These are phyloP conservation scores for Boletus rubescentipes DNA, from an alignment of 768 basidiomycete species.

Conservation along the genomic window DNA sequence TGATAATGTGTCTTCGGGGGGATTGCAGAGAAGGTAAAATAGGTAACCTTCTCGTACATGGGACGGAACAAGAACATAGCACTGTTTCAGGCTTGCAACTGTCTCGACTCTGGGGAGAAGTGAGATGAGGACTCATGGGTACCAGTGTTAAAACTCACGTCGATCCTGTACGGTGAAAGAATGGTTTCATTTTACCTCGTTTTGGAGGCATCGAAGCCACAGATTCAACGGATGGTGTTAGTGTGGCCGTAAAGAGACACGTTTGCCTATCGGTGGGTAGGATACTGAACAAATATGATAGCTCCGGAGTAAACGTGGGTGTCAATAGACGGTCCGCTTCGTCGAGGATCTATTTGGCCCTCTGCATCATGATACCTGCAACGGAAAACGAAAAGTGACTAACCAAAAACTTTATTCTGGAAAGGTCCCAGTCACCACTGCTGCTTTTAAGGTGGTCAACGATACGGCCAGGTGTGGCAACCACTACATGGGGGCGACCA, in stretches of 20 bases:
- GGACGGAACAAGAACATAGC: slow-evolving; percentile 90
- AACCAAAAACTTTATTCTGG: slow-evolving; percentile 83
- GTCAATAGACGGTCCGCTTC: slow-evolving; percentile 95
- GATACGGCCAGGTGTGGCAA: slow-evolving; percentile 94
- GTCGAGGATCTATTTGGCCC: slow-evolving; percentile 70
- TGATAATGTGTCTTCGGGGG: slow-evolving; percentile 72
- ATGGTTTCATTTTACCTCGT: slow-evolving; percentile 82
- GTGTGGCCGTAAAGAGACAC: slow-evolving; percentile 93
- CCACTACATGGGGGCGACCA: slow-evolving; percentile 86
- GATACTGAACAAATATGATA: slow-evolving; percentile 70
- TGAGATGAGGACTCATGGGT: background rate
- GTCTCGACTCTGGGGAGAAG: slow-evolving; percentile 69
- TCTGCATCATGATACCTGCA: background rate
- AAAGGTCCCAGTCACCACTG: slow-evolving; percentile 77
- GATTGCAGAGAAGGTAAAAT: slow-evolving; percentile 85
- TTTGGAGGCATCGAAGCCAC: slow-evolving; percentile 71
- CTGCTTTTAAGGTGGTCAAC: slow-evolving; percentile 85
- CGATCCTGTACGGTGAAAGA: slow-evolving; percentile 77
- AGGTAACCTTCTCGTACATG: slow-evolving; percentile 94
- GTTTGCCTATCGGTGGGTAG: slow-evolving; percentile 91
- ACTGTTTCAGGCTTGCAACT: slow-evolving; percentile 82
- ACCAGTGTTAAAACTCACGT: slow-evolving; percentile 48
- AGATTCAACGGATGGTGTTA: slow-evolving; percentile 82
- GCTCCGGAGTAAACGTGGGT: slow-evolving; percentile 83
- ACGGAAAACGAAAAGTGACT: slow-evolving; percentile 17